These are phyloP conservation scores for Rhizophagus clarus DNA, from an alignment of 192 early-diverging fungal genomes.

Conservation along the genomic window DNA sequence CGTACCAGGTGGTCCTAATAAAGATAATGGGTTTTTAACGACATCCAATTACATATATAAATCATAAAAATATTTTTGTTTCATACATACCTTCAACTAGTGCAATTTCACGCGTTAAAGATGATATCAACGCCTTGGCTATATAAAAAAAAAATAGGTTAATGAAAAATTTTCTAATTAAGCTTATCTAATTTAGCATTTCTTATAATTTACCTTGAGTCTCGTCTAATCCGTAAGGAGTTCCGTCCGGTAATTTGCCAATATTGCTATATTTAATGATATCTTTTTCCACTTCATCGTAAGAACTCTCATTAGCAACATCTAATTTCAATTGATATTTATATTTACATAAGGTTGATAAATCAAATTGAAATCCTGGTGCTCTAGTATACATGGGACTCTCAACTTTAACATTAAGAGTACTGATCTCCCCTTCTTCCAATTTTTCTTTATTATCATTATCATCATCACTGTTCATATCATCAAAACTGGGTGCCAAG, in stretches of 20 bases:
- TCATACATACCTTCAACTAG: slow-evolving; percentile 49
- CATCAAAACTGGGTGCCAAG: slow-evolving; percentile 17
- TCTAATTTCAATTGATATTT: background rate
- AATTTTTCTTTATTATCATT: no score
- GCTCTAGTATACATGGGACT: slow-evolving; percentile 1
- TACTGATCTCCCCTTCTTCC: no score
- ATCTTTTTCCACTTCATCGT: background rate
- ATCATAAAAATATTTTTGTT: no score
- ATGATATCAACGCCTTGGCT: slow-evolving; percentile 46
- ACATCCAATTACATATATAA: no score
- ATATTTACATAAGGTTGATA: background rate
- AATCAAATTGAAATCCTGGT: slow-evolving; percentile 14
- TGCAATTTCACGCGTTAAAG: slow-evolving; percentile 52
- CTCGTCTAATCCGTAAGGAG: background rate
- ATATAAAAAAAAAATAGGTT: no score
- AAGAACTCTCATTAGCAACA: background rate
- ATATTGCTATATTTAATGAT: background rate
- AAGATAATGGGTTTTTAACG: no score
- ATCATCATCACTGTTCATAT: background rate
- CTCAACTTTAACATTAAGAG: background rate
- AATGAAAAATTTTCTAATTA: no score
- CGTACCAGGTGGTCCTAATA: slow-evolving; percentile 47
- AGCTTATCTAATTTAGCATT: no score
- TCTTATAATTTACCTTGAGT: no score
- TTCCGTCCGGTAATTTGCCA: no score